Evolutionary conservation across 495 filamentous ascomycete species (phyloP).

Genomic region (Usnea hakonensis): DNA sequence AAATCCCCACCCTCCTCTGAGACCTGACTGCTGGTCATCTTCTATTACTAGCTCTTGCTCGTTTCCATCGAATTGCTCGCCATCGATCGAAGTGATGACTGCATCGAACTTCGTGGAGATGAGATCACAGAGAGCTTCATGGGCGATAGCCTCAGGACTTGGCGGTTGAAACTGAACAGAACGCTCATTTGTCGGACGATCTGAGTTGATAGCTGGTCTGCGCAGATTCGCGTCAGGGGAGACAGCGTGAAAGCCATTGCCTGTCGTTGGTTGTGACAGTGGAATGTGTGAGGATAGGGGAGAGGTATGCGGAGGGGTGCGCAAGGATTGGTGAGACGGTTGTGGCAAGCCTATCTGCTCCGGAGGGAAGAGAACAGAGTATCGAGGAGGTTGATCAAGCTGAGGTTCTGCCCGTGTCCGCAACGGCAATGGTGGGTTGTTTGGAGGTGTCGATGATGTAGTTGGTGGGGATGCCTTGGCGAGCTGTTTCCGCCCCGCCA

Average conservation of each 20-base stretch:
- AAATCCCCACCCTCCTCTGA: constrained; percentile 25
- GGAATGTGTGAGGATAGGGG: background rate
- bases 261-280: background rate
- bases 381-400: constrained; percentile 1
- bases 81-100: constrained; percentile 62
- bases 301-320: background rate
- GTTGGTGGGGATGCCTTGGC: background rate
- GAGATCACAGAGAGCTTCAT: constrained; percentile 46
- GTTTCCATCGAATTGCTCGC: constrained; percentile 52
- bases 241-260: background rate
- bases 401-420: background rate
- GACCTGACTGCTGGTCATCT: constrained; percentile 27
- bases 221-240: background rate
- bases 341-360: background rate
- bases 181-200: background rate
- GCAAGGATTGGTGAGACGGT: background rate
- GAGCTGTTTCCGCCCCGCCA: background rate
- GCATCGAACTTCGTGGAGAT: constrained; percentile 52
- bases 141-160: background rate
- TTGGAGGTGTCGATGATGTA: background rate
- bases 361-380: background rate
- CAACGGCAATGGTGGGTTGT: background rate
- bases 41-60: constrained; percentile 48
- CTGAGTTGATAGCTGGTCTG: background rate
- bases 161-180: background rate